Evolutionary conservation across 768 basidiomycete species (phyloP), one percentile per base, ranked within the genome.

Genomic region (Boletus subcaerulescens): DNA sequence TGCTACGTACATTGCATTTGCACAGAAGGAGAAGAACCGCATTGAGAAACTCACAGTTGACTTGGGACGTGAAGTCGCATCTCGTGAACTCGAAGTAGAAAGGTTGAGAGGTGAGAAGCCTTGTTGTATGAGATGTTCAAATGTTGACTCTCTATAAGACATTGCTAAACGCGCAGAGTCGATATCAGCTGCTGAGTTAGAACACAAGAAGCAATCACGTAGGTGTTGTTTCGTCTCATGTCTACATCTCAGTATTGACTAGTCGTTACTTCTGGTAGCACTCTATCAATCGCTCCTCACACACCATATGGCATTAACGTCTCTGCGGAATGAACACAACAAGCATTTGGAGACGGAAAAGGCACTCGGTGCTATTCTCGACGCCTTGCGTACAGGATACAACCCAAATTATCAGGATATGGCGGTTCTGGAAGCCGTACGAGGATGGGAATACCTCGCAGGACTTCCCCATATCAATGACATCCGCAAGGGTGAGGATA

Each of bases 331-430:
- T 36, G 86, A 90, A 64, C 77, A 92, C 67, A 75, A 85, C 53
- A 83, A 84, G 56, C 85, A 90, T 54, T 69, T 91, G 26, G 82
- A 88, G 55, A 86, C 87, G 48, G 85, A 95, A 65, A 81, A 81
- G 56, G 78, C 84, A 44, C 82, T 99, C 3, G 88, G 87, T 22
- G 81, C 86, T n/a, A 91, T 99, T 48, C 80, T 99, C 7, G 81
- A 85, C 54, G 76, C 85, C 29, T 81, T 99, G 12, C 81, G 91
- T 20, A 81, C 83, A 11, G 86, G 88, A 5, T 98, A 97, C 74
- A 99, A 99, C 69, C 96, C 96, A 15, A 99, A 99, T 70, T 98
- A 98, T 72, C 95, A 98, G 69, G 96, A 99, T 67, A 98, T 99
- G 96, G 94, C 93, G 3, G 96, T 98, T 45, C 82, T 97, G 29